Evolutionary conservation across 1,139 yeast species (phyloP), one percentile per base, ranked within the genome.

Genomic region (Kodamaea sp.): DNA sequence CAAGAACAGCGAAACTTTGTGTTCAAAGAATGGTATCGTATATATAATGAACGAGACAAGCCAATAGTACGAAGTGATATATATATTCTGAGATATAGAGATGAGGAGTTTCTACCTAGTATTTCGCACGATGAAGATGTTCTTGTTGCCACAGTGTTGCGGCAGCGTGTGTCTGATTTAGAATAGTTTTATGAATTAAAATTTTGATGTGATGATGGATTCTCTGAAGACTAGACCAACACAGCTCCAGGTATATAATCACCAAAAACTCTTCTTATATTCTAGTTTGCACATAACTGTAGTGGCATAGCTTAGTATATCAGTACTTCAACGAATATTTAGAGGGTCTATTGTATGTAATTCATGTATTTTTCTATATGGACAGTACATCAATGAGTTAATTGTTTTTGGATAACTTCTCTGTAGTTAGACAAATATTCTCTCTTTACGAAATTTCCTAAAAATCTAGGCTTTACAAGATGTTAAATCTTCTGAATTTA

Each of bases 41-140:
- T 37, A 7, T 67, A 70, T 36, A 65, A 65, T 37, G 44, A 41
- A 1, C 44, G 61, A 24, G 75, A 75, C 1, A 60, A 58, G 37
- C 84, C 83, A 0, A 43, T 43, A 8, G 59, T 75, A 3, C 51
- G 58, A 6, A 62, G 57, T 41, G 67, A 63, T 3, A 29, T 36
- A 1, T 73, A 74, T 41, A 6, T 28, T 1, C 37, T 45, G 10
- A 28, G 20, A 2, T 36, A 48, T n/a, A 48, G 51, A 0, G 44
- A 58, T 6, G 88, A 82, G 42, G 63, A 65, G 42, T 80, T 83
- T 44, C 54, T 78, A 27, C 54, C 81, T 2, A 73, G 81, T 27
- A 43, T 84, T 2, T 77, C 86, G 24, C 94, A 85, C 50, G 95
- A 85, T 50, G 79, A 75, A 0, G 87, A 78, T 29, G 45, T 65